These are phyloP conservation scores for Bacidia rubella DNA, from an alignment of 495 filamentous ascomycete species.

Conservation along the genomic window DNA sequence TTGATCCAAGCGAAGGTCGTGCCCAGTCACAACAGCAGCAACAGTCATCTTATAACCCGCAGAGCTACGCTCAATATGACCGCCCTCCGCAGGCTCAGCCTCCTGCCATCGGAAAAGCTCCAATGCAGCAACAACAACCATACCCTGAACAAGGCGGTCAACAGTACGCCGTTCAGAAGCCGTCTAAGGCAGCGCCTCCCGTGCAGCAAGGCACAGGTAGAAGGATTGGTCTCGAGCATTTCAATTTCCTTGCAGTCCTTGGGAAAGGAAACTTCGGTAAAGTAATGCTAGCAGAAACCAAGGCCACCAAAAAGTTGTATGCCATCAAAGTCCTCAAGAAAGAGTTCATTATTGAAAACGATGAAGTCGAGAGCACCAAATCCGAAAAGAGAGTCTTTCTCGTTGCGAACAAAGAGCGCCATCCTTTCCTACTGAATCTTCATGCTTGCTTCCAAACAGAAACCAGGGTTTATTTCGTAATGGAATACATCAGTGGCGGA, in stretches of 20 bases:
- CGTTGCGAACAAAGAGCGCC: constrained; percentile 93
- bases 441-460: constrained; percentile 99
- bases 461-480: constrained; percentile 97
- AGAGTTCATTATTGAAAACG: constrained; percentile 99
- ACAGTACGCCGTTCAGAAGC: constrained; percentile 19
- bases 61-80: constrained; percentile 52
- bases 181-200: constrained; percentile 32
- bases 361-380: constrained; percentile 97
- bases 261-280: constrained; percentile 99
- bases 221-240: constrained; percentile 90
- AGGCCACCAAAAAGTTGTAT: constrained; percentile 79
- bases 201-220: constrained; percentile 52
- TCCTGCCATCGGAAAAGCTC: constrained; percentile 21
- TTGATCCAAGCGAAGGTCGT: constrained; percentile 12
- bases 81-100: constrained; percentile 28
- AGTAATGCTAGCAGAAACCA: constrained; percentile 98
- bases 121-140: constrained; percentile 19
- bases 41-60: constrained; percentile 58
- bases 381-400: constrained; percentile 97
- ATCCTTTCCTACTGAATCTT: constrained; percentile 89
- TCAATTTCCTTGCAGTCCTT: constrained; percentile 97
- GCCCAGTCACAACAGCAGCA: constrained; percentile 36
- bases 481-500: constrained; percentile 99
- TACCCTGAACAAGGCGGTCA: constrained; percentile 29
- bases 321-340: constrained; percentile 99